Evolutionary conservation across 2,329 filamentous ascomycete genomes (phyloP), one percentile per base, ranked within the genome.

Genomic region (Ceratocystis variospora): DNA sequence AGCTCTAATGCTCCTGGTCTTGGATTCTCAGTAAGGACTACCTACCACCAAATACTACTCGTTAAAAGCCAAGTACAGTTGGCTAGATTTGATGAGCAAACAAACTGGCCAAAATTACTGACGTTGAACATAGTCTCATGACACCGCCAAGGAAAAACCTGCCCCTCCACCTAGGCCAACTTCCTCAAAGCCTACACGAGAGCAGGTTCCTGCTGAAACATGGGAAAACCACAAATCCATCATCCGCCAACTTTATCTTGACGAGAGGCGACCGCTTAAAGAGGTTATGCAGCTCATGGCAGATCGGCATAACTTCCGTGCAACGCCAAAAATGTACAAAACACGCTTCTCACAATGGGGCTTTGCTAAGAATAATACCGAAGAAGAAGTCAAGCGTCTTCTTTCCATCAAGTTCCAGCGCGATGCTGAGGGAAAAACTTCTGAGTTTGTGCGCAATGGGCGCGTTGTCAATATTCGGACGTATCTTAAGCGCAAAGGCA

Each of bases 251-350:
- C 68, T 81, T 44, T 81, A 81, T 68, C 73, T 81, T 5, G 79
- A 81, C 25, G 78, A 81, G 69, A 75, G 79, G 63, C 77, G 77
- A 48, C 79, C 79, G 2, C 73, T 81, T n/a, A 81, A 81, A 69
- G 78, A 81, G 72, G 79, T 81, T 69, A 81, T 80, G 77, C 71
- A 74, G 25, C 77, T 80, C 70, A 81, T 81, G 79, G 75, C 77
- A 33, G 78, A 80, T 5, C 75, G 77, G 68, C 76, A 78, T 65
- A 75, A 75, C 19, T 81, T 81, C 69, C 76, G 78, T 70, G 79
- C 79, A 65, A 80, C 79, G 78, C 78, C 79, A 19, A 80, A 81
- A 69, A 81, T 81, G 79, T 81, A 81, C 72, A 81, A 81, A 70
- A 80, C 79, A n/a, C 74, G 79, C 28, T 81, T 81, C 70, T 80